Conservation (phyloP, 2,329 filamentous ascomycete genomes). For the Aspergillus clavatus region DNA sequence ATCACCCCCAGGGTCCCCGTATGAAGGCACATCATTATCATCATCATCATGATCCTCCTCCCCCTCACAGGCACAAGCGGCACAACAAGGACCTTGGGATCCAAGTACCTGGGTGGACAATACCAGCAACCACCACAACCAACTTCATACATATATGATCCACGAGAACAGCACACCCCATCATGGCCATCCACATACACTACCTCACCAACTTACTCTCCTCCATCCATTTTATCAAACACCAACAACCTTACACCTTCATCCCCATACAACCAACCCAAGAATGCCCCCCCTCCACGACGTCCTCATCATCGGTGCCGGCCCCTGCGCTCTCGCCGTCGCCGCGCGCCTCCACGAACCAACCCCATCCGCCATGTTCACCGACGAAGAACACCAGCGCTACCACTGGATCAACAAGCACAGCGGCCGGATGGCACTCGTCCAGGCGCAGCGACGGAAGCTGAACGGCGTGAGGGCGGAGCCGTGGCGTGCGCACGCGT, state of each 20-base stretch:
- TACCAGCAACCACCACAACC: not conserved
- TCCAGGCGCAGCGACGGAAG: constrained; percentile 26
- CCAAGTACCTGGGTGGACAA: constrained; percentile 30
- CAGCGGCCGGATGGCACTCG: constrained; percentile 52
- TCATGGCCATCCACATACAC: too few species aligned
- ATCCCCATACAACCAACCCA: not conserved
- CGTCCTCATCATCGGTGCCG: constrained; percentile 68
- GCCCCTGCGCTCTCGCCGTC: constrained; percentile 69
- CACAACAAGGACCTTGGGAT: constrained; percentile 33
- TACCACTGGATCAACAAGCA: constrained; percentile 73
- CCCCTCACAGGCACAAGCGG: too few species aligned
- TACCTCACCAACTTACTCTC: not conserved
- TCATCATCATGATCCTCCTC: too few species aligned
- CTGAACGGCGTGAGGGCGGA: constrained; percentile 26
- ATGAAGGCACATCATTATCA: constrained; percentile 6
- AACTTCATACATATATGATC: too few species aligned
- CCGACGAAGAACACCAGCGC: constrained; percentile 75
- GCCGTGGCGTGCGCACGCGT: constrained; percentile 16
- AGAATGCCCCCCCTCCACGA: constrained; percentile 47
- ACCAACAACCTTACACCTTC: not conserved
- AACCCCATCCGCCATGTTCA: constrained; percentile 74
- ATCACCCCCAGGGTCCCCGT: constrained; percentile 26
- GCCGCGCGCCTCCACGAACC: constrained; percentile 67
- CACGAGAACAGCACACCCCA: too few species aligned
- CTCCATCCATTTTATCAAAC: not conserved